phyloP scores from a whole-genome alignment of 106 monocot species.

The Dendrobium nobile region DNA sequence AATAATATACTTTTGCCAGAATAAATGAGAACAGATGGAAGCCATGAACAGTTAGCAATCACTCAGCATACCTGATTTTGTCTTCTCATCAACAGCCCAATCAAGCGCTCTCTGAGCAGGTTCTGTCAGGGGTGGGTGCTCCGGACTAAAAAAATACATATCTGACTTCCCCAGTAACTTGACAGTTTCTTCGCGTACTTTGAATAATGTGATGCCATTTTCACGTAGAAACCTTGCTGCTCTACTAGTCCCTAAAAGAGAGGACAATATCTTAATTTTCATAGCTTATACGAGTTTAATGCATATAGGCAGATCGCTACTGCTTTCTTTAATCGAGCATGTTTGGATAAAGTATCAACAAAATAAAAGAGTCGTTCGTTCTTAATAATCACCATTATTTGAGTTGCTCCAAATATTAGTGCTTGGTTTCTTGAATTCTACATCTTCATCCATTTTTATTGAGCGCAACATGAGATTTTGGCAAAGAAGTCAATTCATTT shows the following conservation, averaged over 20 bases:
- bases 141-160: slow-evolving; percentile 67
- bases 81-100: slow-evolving; percentile 82
- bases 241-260: slow-evolving; percentile 64
- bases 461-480: not conserved
- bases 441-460: not conserved
- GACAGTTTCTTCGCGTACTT: slow-evolving; percentile 69
- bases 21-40: not conserved
- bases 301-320: not conserved
- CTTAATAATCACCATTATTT: not conserved
- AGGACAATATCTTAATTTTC: not conserved
- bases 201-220: slow-evolving; percentile 69
- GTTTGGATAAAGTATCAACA: not conserved
- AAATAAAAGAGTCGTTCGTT: not conserved
- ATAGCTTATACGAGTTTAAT: not conserved
- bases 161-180: slow-evolving; percentile 87
- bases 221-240: slow-evolving; percentile 72
- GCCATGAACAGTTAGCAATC: not conserved
- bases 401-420: not conserved
- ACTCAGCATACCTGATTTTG: slow-evolving; percentile 54
- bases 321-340: not conserved
- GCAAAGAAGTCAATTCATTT: not conserved
- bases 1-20: not conserved
- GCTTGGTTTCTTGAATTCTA: not conserved
- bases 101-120: slow-evolving; percentile 86
- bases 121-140: slow-evolving; percentile 76